Conservation (phyloP, 352 stramenopile species). For the Globisporangium irregulare region DNA sequence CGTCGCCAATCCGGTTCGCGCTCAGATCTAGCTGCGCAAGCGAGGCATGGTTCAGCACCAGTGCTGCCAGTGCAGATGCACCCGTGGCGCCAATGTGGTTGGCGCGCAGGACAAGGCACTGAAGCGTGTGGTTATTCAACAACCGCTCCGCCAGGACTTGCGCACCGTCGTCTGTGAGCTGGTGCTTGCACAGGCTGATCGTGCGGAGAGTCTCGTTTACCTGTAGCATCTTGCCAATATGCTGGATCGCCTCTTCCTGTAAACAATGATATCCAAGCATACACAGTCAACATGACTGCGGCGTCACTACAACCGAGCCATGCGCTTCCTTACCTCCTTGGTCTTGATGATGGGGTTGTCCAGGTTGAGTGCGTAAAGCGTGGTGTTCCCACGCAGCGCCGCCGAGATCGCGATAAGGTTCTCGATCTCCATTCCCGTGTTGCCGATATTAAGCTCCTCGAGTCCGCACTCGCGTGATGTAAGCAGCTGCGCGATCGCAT, state of each 20-base stretch:
- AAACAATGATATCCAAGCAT: neutral
- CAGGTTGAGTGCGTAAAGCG: constrained; percentile 42
- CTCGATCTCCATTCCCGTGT: constrained; percentile 52
- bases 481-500: constrained; percentile 52
- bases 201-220: constrained; percentile 54
- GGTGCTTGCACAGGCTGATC: constrained; percentile 69
- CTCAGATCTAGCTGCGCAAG: constrained; percentile 60
- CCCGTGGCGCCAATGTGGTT: constrained; percentile 68
- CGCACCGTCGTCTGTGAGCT: constrained; percentile 63
- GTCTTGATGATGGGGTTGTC: constrained; percentile 58
- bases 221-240: constrained; percentile 74
- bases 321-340: constrained; percentile 33
- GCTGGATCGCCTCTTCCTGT: constrained; percentile 61
- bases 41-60: constrained; percentile 44
- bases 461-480: constrained; percentile 28
- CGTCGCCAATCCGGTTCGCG: constrained; percentile 65
- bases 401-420: constrained; percentile 68
- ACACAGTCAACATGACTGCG: neutral
- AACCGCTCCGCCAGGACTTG: constrained; percentile 71
- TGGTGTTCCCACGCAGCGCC: constrained; percentile 41
- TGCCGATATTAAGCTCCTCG: constrained; percentile 49
- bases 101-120: constrained; percentile 51
- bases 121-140: constrained; percentile 60
- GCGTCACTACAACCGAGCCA: neutral
- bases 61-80: constrained; percentile 47